Conservation (phyloP, 208 protist species). For the Trypanosoma lewisi region DNA sequence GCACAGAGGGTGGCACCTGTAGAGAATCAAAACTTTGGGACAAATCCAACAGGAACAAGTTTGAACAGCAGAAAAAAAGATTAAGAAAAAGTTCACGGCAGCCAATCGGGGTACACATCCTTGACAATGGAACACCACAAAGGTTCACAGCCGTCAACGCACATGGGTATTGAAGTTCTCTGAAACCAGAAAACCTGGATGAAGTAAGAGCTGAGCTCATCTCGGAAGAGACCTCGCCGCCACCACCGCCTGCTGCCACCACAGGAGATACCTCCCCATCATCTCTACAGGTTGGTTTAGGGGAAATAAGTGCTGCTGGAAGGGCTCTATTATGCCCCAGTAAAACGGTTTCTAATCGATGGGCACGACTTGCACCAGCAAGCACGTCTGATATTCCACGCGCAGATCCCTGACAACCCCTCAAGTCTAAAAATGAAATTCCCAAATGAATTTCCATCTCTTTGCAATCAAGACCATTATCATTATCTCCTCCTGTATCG, state of each 20-base stretch:
- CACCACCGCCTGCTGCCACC: background rate
- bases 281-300: conserved; percentile 5
- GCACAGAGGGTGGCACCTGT: conserved; percentile 31
- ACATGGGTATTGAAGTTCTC: conserved; percentile 33
- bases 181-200: conserved; percentile 37
- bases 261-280: background rate
- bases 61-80: conserved; percentile 67
- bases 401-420: conserved; percentile 47
- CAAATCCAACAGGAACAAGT: conserved; percentile 48
- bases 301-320: conserved; percentile 27
- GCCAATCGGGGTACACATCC: conserved; percentile 49
- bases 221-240: conserved; percentile 1
- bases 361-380: conserved; percentile 53
- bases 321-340: conserved; percentile 45
- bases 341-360: conserved; percentile 42
- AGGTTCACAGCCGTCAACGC: conserved; percentile 41
- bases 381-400: conserved; percentile 69
- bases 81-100: conserved; percentile 74
- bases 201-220: conserved; percentile 12
- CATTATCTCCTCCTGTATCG: background rate
- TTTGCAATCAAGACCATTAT: background rate
- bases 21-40: conserved; percentile 50
- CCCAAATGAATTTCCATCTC: conserved; percentile 38
- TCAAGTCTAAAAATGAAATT: conserved; percentile 49
- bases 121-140: conserved; percentile 53